Base-by-base conservation (phyloP, 1,284 basidiomycete genomes). In the Cutaneotrichosporon cavernicola region DNA sequence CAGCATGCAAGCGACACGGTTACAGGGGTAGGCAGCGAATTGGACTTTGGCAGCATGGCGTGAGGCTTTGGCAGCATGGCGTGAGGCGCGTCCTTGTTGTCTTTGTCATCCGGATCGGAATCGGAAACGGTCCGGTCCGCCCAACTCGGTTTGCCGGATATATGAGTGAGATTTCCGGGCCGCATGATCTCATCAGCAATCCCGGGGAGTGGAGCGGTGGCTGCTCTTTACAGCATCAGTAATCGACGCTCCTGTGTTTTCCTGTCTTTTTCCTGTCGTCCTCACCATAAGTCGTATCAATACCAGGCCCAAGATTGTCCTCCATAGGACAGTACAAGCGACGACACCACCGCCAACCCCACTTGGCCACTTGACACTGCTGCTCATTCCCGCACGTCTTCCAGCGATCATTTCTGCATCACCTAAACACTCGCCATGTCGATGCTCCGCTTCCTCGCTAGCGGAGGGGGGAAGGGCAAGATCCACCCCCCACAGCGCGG, bases 391-490 rank as follows among this genome's bases (percentile, higher is more conserved):
- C 43, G 43, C 43, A 7, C 7, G 43, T 4, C 18, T 43, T 43
- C 11, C 43, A 18, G 43, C 18, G 43, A 46, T 46, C 43, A 46
- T 46, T 46, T n/a, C 43, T 40, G 38, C 47, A 49, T 2, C 30
- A 18, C 26, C 32, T 9, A 6, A 30, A 22, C 22, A 2, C 8
- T 46, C 65, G 11, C 32, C 14, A 64, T 64, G 63, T 64, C 63
- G 38, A 57, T 64, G 58, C 63, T 64, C 16, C 52, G 63, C 10
- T 60, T 51, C 49, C 63, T 64, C 47, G 18, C 63, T 14, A 30
- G 58, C 1, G 58, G 26, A 11, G 50, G 61, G 22, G 31, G 52
- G 32, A 49, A 58, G 32, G 21, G 43, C 13, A 40, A n/a, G 43
- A 9, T 18, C 6, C 7, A 36, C 10, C 7, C 36, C 21, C 21